A percentile compares a stretch with the other conserved stretches of the same genome.
Conservation (phyloP, 2,329 filamentous ascomycete species). For the Colletotrichum australisinense region DNA sequence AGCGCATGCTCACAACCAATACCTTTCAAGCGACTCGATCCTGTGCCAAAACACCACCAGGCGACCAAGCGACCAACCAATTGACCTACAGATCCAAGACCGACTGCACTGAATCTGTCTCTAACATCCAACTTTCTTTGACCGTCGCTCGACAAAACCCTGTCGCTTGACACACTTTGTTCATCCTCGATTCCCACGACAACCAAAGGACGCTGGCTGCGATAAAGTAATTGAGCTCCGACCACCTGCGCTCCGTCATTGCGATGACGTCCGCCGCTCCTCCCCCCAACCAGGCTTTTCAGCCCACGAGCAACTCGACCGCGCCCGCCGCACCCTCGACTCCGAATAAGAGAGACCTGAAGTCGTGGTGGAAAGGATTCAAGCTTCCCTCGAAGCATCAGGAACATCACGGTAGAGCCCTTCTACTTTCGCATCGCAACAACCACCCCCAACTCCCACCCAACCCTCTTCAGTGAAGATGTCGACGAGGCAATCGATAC, state of each 20-base stretch:
- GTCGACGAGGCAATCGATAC: conserved; percentile 28
- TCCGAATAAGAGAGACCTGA: conserved; percentile 86
- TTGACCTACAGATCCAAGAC: conserved; percentile 7
- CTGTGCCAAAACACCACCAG: conserved; percentile 35
- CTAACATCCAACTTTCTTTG: background rate
- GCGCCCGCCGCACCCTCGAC: conserved; percentile 63
- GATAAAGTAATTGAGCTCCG: conserved; percentile 31
- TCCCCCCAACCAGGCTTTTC: conserved; percentile 36
- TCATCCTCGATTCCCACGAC: background rate
- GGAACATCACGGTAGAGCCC: conserved; percentile 66
- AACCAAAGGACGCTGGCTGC: conserved; percentile 18
- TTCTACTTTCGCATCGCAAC: conserved; percentile 38
- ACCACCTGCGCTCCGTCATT: conserved; percentile 41
- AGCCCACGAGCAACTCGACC: conserved; percentile 31
- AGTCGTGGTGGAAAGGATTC: conserved; percentile 98
- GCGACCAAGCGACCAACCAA: conserved; percentile 26
- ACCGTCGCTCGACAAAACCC: conserved; percentile 1
- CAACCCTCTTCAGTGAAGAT: conserved; percentile 36
- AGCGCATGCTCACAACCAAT: conserved; percentile 34
- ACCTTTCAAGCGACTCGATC: conserved; percentile 31
- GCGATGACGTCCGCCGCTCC: conserved; percentile 45
- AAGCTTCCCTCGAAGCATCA: conserved; percentile 74
- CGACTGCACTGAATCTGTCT: conserved; percentile 14
- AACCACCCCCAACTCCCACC: background rate
- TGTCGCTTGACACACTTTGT: conserved; percentile 15